Conservation (phyloP, 2,329 filamentous ascomycete species). For the Apiospora arundinis region DNA sequence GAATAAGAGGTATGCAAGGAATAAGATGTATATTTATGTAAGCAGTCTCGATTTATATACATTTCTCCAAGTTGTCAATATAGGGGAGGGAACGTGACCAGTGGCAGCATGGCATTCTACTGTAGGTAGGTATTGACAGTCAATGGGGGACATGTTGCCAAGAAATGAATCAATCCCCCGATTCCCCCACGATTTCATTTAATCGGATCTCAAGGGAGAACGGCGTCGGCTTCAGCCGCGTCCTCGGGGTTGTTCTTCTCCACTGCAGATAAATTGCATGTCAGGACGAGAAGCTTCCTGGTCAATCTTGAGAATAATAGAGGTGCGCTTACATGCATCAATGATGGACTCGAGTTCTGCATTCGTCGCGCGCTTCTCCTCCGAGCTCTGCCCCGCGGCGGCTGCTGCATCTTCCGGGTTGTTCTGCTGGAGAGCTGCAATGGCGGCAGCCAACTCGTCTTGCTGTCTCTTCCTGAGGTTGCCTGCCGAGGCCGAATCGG, state of each 20-base stretch:
- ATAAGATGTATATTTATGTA: not conserved
- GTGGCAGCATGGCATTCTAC: too few relatives aligned
- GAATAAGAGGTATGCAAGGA: not conserved
- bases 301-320: not conserved
- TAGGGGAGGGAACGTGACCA: too few relatives aligned
- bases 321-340: not conserved
- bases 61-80: too few relatives aligned
- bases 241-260: not conserved
- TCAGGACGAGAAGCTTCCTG: not conserved
- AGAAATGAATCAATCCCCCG: not conserved
- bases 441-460: not conserved
- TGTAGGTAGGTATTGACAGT: too few relatives aligned
- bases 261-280: not conserved
- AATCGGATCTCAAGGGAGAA: not conserved
- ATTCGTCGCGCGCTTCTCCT: not conserved
- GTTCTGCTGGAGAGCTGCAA: slow-evolving; percentile 8
- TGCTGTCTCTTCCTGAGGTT: not conserved
- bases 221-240: not conserved
- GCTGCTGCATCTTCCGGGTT: not conserved
- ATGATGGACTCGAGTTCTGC: not conserved
- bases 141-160: not conserved
- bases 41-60: too few relatives aligned
- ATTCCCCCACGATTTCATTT: not conserved
- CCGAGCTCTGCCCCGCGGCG: not conserved
- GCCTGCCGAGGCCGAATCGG: not conserved